phyloP scores from a whole-genome alignment of 257 asterid species.

The Nicotiana paniculata region DNA sequence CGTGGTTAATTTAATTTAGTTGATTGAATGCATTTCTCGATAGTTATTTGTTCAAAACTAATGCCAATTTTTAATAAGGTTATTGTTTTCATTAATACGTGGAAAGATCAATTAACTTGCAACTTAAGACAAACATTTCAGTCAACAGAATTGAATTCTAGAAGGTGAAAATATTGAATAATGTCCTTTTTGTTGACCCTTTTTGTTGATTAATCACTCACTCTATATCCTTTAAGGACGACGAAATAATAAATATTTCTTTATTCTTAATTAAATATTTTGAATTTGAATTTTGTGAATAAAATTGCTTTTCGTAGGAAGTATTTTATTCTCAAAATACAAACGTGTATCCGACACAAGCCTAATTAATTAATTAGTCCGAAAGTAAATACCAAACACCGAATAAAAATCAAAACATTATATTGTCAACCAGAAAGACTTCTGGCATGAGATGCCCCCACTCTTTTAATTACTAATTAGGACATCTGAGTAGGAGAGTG shows the following conservation, averaged over 20 bases:
- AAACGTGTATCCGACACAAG: no score
- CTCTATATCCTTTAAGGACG: not conserved
- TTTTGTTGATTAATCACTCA: not conserved
- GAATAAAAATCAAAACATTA: no score
- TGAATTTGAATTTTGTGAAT: no score
- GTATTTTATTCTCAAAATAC: no score
- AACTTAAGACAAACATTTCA: not conserved
- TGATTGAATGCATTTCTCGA: not conserved
- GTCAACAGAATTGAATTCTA: not conserved
- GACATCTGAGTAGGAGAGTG: not conserved
- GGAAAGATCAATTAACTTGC: not conserved
- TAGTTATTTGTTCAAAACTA: not conserved
- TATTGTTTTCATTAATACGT: not conserved
- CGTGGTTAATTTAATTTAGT: not conserved
- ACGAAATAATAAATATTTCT: not conserved
- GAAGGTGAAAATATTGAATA: not conserved
- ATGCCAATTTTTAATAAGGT: not conserved
- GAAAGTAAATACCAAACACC: no score
- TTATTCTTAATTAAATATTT: no score
- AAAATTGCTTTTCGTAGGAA: no score
- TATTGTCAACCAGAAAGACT: no score
- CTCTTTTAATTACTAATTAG: not conserved
- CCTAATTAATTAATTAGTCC: no score
- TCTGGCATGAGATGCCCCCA: no score
- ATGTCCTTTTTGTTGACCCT: no score